phyloP scores from a whole-genome alignment of 1,284 basidiomycete genomes.

The Butyriboletus appendiculatus region DNA sequence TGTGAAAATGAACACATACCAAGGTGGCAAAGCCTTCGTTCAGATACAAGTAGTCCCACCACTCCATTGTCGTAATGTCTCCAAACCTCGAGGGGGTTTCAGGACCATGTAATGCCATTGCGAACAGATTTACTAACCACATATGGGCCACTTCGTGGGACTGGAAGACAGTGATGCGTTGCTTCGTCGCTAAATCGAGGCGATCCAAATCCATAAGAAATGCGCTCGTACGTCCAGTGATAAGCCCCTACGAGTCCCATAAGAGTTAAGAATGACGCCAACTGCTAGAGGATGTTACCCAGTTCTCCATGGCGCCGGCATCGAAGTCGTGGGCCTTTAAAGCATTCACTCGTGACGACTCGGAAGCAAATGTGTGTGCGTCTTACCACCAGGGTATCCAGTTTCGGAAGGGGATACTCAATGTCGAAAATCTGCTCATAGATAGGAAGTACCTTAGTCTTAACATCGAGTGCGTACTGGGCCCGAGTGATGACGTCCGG shows the following conservation, averaged over 20 bases:
- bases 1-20: constrained; percentile 42
- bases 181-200: constrained; percentile 76
- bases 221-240: constrained; percentile 85
- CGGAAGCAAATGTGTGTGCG: neutral
- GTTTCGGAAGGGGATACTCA: constrained; percentile 90
- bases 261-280: neutral
- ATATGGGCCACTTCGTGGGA: constrained; percentile 85
- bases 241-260: constrained; percentile 61
- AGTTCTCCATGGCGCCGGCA: constrained; percentile 94
- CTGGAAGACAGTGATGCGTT: constrained; percentile 77
- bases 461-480: constrained; percentile 87
- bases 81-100: constrained; percentile 62
- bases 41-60: constrained; percentile 91
- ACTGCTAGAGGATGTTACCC: constrained; percentile 42
- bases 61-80: constrained; percentile 90
- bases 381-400: constrained; percentile 82
- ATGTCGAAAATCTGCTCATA: constrained; percentile 94
- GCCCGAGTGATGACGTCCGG: constrained; percentile 83
- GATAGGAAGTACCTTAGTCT: constrained; percentile 83
- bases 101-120: constrained; percentile 1
- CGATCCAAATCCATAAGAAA: constrained; percentile 84
- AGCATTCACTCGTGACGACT: neutral
- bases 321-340: constrained; percentile 82
- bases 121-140: constrained; percentile 52
- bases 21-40: constrained; percentile 91